phyloP scores from a whole-genome alignment of 345 rosid genomes.

The Passiflora organensis region DNA sequence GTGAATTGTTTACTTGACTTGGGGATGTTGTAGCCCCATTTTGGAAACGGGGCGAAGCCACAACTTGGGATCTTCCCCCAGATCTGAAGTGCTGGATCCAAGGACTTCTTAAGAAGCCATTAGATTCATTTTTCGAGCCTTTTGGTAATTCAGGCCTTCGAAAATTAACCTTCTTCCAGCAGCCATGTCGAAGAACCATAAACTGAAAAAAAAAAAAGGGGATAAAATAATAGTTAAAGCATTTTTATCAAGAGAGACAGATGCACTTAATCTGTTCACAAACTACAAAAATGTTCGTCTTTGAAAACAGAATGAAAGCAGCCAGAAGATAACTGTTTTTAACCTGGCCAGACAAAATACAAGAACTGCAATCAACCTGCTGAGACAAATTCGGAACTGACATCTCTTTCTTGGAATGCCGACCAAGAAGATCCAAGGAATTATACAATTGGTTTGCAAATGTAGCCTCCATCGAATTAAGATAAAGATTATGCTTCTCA shows the following conservation, averaged over 20 bases:
- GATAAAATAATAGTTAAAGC: slow-evolving; percentile 1
- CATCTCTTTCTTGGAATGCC: slow-evolving; percentile 28
- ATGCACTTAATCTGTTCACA: not conserved
- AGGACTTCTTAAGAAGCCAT: slow-evolving; percentile 36
- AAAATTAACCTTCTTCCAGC: slow-evolving; percentile 47
- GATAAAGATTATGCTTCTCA: slow-evolving; percentile 83
- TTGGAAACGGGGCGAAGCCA: slow-evolving; percentile 11
- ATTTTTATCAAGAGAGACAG: slow-evolving; percentile 6
- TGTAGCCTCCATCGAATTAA: slow-evolving; percentile 89
- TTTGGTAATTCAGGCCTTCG: slow-evolving; percentile 37
- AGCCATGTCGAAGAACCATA: slow-evolving; percentile 64
- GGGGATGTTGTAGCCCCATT: slow-evolving; percentile 17
- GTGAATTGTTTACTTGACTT: slow-evolving; percentile 21
- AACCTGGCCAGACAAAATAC: slow-evolving; percentile 62
- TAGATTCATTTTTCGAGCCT: slow-evolving; percentile 24
- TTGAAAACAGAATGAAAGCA: not conserved
- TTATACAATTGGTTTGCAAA: slow-evolving; percentile 65
- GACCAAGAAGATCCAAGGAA: slow-evolving; percentile 39
- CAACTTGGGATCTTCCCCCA: slow-evolving; percentile 17
- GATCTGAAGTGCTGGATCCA: slow-evolving; percentile 66
- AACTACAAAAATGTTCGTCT: not conserved
- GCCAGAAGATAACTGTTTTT: slow-evolving; percentile 1
- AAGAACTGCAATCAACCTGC: slow-evolving; percentile 12
- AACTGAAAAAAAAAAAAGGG: slow-evolving; percentile 35
- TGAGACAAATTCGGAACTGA: slow-evolving; percentile 23